These are phyloP conservation scores for Chlorella sp. DNA, from an alignment of 139 green algal genomes.

Conservation along the genomic window DNA sequence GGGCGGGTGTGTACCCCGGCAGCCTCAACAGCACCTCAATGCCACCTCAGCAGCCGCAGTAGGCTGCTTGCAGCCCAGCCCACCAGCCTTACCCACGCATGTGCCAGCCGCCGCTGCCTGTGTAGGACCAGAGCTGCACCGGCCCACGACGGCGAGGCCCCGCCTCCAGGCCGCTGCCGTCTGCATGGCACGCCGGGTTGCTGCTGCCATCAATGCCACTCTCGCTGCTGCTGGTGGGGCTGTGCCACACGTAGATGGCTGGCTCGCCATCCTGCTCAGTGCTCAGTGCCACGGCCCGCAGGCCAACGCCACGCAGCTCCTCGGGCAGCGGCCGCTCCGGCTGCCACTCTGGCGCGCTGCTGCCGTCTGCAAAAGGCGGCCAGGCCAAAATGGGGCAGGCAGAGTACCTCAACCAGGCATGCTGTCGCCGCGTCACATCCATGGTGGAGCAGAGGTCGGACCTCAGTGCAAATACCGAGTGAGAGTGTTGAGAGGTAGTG, in stretches of 20 bases:
- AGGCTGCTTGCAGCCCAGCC: neutral
- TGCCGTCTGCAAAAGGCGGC: neutral
- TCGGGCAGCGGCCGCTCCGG: neutral
- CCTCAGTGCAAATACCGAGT: neutral
- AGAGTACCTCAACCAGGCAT: too few species aligned
- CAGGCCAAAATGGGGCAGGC: neutral
- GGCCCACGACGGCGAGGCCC: too few species aligned
- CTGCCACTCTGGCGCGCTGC: slow-evolving; percentile 18
- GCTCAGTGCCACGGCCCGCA: neutral
- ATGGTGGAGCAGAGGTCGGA: too few species aligned
- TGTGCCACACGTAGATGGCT: neutral
- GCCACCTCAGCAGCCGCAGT: neutral
- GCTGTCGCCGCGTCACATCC: too few species aligned
- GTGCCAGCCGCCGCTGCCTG: neutral
- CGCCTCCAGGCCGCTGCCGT: neutral
- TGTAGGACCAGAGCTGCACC: slow-evolving; percentile 10
- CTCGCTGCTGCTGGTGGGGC: neutral
- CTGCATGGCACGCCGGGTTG: neutral
- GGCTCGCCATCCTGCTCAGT: neutral
- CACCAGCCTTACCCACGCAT: neutral
- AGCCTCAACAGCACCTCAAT: neutral
- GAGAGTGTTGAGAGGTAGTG: neutral
- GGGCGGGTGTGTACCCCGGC: neutral
- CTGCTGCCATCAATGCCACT: neutral
- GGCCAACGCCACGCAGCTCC: neutral